Evolutionary conservation across 1,284 basidiomycete species (phyloP), one percentile per base, ranked within the genome.

Genomic region (Cerioporus squamosus): DNA sequence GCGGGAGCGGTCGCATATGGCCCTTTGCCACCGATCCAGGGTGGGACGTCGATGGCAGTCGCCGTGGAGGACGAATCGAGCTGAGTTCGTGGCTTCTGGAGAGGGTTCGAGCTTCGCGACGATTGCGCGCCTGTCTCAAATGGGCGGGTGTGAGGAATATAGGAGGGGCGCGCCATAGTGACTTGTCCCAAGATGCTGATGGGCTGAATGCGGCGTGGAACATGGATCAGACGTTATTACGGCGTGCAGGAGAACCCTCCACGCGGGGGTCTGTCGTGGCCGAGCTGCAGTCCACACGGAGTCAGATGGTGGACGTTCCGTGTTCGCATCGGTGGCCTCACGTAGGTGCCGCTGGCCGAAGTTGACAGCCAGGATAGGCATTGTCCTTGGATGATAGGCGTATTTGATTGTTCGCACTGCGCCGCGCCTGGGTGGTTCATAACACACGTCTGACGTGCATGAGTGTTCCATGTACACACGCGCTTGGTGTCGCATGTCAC

Each of bases 201-300:
- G 51, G 44, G 38, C 38, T 18, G 40, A 47, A 42, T 39, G 38
- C 36, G 55, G 43, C 39, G 43, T 39, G 48, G 53, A 47, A 60
- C 23, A 33, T 31, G 43, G 31, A 62, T 62, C 57, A 59, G 61
- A 57, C 50, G 61, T 57, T 38, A 40, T 59, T 63, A 57, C 52
- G 52, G 58, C 58, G 52, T 60, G 52, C 44, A 23, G 44, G 39
- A 54, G 53, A n/a, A 38, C 39, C 14, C 38, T 44, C 29, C 55
- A 43, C 14, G 31, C 26, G 42, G 22, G 38, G 26, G 26, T 36
- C 20, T 51, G 38, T 39, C 9, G 47, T 44, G 46, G 24, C 47
- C 42, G 45, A 42, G 39, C 36, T 6, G 5, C 40, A 42, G n/a
- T 22, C 6, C 33, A 42, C 40, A 42, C 40, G 51, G 39, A 24